Percentiles rank a stretch among this genome's conserved stretches.
Evolutionary conservation across 2,329 filamentous ascomycete species (phyloP).

Genomic region (Apiospora sp.): DNA sequence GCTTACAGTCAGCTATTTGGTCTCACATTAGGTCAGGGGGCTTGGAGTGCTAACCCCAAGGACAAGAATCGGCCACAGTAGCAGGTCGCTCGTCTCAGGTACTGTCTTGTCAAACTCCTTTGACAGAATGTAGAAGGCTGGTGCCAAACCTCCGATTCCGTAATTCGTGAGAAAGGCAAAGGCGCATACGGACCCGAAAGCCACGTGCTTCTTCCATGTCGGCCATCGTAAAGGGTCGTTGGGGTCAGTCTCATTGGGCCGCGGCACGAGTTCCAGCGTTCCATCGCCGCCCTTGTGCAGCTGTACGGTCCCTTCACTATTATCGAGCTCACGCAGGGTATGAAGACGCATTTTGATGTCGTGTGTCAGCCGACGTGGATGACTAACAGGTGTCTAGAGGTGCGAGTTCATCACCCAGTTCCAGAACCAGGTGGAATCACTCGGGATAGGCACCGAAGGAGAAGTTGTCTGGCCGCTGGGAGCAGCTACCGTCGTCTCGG

Average conservation of each 20-base stretch:
- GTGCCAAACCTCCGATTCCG: constrained; percentile 52
- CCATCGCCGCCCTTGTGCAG: constrained; percentile 32
- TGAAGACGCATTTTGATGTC: constrained; percentile 21
- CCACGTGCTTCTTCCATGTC: constrained; percentile 52
- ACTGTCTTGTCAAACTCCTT: constrained; percentile 52
- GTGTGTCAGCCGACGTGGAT: neutral
- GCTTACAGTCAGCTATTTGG: constrained; percentile 38
- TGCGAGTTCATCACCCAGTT: constrained; percentile 36
- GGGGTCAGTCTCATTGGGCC: constrained; percentile 51
- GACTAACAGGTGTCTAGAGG: neutral
- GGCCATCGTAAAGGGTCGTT: constrained; percentile 59
- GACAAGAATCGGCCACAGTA: constrained; percentile 44
- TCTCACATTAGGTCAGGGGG: neutral
- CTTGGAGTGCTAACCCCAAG: constrained; percentile 13
- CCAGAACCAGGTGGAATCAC: constrained; percentile 34
- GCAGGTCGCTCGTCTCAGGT: constrained; percentile 51
- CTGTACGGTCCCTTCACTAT: constrained; percentile 54
- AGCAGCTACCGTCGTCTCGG: constrained; percentile 18
- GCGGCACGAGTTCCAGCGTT: constrained; percentile 50
- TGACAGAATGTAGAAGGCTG: constrained; percentile 53
- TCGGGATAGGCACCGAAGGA: constrained; percentile 22
- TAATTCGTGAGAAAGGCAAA: constrained; percentile 57
- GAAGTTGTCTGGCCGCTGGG: constrained; percentile 15
- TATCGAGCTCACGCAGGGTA: constrained; percentile 26
- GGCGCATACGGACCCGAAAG: constrained; percentile 50